These are phyloP conservation scores for Combretum micranthum DNA, from an alignment of 345 rosid genomes.

Conservation along the genomic window DNA sequence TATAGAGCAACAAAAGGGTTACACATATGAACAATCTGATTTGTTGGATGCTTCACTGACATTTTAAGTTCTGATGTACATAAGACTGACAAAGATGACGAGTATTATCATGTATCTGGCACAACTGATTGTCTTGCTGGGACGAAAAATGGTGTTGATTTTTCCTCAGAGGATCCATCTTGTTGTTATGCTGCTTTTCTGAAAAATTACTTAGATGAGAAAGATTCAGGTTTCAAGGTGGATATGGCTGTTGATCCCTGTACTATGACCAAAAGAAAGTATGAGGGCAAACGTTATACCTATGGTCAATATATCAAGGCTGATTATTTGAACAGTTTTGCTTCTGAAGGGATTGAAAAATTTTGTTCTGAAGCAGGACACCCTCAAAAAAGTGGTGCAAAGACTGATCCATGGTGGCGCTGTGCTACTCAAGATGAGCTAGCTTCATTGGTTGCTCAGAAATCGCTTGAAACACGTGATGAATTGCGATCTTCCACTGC, in stretches of 20 bases:
- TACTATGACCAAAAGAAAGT: too few species aligned
- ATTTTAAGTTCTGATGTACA: too few species aligned
- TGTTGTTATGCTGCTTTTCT: not conserved
- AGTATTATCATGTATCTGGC: not conserved
- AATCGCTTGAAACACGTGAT: conserved; percentile 53
- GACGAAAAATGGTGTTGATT: not conserved
- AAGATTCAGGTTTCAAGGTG: not conserved
- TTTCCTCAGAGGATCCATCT: not conserved
- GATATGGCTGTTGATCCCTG: not conserved
- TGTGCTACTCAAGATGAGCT: conserved; percentile 64
- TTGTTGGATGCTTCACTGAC: too few species aligned
- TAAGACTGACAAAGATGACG: too few species aligned
- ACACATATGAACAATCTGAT: too few species aligned
- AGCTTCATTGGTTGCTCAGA: conserved; percentile 77
- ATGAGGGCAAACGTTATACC: too few species aligned
- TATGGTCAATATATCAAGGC: too few species aligned
- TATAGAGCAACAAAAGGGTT: conserved; percentile 1
- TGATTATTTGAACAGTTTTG: too few species aligned
- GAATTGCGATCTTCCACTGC: conserved; percentile 88
- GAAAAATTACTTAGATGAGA: conserved; percentile 2
- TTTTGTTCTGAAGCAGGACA: too few species aligned
- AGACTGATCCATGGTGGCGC: conserved; percentile 84
- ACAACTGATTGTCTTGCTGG: not conserved
- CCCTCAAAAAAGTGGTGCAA: conserved; percentile 14
- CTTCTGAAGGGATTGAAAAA: too few species aligned